phyloP scores from a whole-genome alignment of 768 basidiomycete genomes.

The Tricholoma furcatifolium region DNA sequence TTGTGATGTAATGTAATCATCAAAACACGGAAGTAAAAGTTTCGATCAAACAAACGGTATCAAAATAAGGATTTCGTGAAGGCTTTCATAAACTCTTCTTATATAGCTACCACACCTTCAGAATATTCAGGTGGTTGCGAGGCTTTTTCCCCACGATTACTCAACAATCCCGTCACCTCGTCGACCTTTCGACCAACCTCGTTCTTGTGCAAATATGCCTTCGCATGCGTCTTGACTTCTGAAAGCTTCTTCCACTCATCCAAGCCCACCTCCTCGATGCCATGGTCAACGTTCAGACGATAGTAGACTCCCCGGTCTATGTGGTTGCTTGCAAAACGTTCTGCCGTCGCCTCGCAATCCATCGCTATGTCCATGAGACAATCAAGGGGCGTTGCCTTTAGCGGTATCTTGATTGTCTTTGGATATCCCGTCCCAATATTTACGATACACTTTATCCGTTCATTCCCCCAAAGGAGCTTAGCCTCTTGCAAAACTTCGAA shows the following conservation, averaged over 20 bases:
- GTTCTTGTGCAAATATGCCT: background rate
- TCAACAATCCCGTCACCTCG: background rate
- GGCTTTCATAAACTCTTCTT: too few relatives aligned
- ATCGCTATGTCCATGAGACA: constrained; percentile 1
- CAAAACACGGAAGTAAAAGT: too few relatives aligned
- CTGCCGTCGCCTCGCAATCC: constrained; percentile 7
- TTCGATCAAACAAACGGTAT: too few relatives aligned
- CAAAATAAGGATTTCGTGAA: too few relatives aligned
- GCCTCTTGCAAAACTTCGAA: constrained; percentile 1
- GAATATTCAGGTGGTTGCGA: too few relatives aligned
- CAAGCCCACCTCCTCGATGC: constrained; percentile 7
- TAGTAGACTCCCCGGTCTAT: background rate
- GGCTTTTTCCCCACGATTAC: too few relatives aligned
- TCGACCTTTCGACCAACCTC: background rate
- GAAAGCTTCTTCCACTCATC: constrained; percentile 8
- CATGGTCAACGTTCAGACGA: constrained; percentile 15
- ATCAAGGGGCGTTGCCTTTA: constrained; percentile 1
- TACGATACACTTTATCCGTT: constrained; percentile 5
- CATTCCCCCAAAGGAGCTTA: background rate
- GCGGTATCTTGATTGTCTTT: background rate
- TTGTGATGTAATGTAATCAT: too few relatives aligned
- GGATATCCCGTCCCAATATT: constrained; percentile 12
- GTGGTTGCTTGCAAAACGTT: background rate
- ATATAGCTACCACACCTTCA: too few relatives aligned
- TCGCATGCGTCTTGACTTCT: constrained; percentile 10